A percentile compares a stretch with the other conserved stretches of the same genome.
These are phyloP conservation scores for Fusarium coicis DNA, from an alignment of 2,329 filamentous ascomycete genomes.

Conservation along the genomic window DNA sequence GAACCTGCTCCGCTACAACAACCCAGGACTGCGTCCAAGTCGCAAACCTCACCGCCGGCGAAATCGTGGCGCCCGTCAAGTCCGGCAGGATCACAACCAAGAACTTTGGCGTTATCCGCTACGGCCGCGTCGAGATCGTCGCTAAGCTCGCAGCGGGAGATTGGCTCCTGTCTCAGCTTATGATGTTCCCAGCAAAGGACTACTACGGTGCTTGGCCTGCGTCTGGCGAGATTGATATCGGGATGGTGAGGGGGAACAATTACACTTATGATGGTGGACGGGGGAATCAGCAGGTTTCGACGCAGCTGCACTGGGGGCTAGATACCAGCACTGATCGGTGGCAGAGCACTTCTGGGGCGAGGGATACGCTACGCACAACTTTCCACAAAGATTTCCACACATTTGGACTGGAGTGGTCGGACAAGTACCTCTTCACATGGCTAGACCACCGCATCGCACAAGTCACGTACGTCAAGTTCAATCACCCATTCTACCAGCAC, in stretches of 20 bases:
- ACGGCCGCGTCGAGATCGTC: background rate
- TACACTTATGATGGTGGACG: background rate
- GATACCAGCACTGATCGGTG: background rate
- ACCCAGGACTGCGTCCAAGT: background rate
- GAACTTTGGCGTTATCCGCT: background rate
- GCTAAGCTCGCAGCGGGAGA: background rate
- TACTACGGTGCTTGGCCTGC: slow-evolving; percentile 61
- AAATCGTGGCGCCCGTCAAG: background rate
- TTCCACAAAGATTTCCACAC: slow-evolving; percentile 53
- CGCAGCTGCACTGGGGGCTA: background rate
- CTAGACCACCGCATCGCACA: background rate
- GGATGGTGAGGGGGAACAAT: slow-evolving; percentile 60
- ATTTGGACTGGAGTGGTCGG: slow-evolving; percentile 57
- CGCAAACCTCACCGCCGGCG: background rate
- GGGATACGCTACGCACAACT: background rate
- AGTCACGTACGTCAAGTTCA: background rate
- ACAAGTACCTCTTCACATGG: background rate
- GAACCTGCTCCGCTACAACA: background rate
- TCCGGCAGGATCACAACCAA: background rate
- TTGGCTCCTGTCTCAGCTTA: background rate
- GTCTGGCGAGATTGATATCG: slow-evolving; percentile 64
- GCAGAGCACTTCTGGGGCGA: background rate
- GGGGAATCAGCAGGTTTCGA: background rate
- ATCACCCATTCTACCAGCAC: background rate
- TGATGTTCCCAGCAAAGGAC: background rate